Evolutionary conservation across 768 basidiomycete genomes (phyloP).

Genomic region (Amanita molliuscula): DNA sequence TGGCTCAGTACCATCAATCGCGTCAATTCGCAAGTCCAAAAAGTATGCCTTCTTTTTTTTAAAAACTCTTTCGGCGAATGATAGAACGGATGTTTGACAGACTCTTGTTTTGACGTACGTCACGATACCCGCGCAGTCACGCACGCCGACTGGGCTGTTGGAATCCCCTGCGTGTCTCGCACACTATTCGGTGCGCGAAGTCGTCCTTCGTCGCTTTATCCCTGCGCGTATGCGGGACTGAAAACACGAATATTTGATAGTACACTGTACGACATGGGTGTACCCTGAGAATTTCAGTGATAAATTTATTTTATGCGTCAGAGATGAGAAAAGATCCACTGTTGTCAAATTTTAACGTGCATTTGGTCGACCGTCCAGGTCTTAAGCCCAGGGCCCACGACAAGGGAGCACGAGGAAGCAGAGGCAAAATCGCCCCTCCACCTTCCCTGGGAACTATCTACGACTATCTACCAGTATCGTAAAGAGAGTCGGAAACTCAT

Average conservation of each 20-base stretch:
- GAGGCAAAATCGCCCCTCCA: too few species aligned
- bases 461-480: too few species aligned
- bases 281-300: too few species aligned
- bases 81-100: conserved; percentile 29
- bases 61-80: not conserved
- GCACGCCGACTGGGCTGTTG: conserved; percentile 39
- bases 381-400: not conserved
- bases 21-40: conserved; percentile 94
- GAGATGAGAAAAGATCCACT: too few species aligned
- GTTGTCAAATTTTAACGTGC: too few species aligned
- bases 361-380: not conserved
- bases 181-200: conserved; percentile 77
- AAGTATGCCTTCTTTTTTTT: conserved; percentile 40
- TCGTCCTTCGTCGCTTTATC: conserved; percentile 75
- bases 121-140: conserved; percentile 74
- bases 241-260: conserved; percentile 5
- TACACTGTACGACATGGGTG: too few species aligned
- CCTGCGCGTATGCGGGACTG: conserved; percentile 90
- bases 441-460: too few species aligned
- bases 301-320: too few species aligned
- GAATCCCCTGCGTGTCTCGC: conserved; percentile 64
- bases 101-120: conserved; percentile 87
- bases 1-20: conserved; percentile 97
- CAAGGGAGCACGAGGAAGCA: too few species aligned
- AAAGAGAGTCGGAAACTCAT: not conserved